Base-by-base conservation (phyloP, 306 rosid genomes). In the Cucurbita pepo region DNA sequence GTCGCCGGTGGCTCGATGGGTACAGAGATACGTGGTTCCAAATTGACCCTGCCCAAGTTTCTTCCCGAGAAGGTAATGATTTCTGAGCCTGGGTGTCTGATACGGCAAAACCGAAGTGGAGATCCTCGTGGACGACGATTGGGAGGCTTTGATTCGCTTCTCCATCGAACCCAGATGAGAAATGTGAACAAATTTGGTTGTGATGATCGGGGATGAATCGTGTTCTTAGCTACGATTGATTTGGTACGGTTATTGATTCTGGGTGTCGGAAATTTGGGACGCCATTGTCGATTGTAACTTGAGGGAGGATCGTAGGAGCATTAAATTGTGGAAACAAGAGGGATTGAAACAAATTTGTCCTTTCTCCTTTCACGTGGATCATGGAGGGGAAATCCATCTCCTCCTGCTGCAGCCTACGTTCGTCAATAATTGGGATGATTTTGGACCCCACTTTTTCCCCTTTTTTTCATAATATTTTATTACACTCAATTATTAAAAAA, bases 21-120 rank as follows among this genome's bases (percentile, higher is more conserved):
- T 89, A 60, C 90, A 81, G 0, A 83, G 88, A 54, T 91, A 91
- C 4, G 93, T 89, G 13, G 96, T 91, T 2, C 96, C 97, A 60
- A 87, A 89, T 79, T 91, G 96, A 5, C 97, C 97, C 38, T 89
- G 96, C 1, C 96, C 97, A 0, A 91, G 91, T 70, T 88, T 91
- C 88, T 85, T 91, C 6, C 97, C 97, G 22, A 91, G 71, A 40
- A 85, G 85, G 75, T 91, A 91, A 69, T 87, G 93, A 38, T 91
- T 96, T 83, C 97, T 84, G 10, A 91, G 75, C 13, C 82, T 76
- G 3, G 86, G 84, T 3, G 97, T 91, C 51, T 89, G 84, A 71
- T 89, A 82, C 0, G 97, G 97, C 73, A 91, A 78, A 40, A 91
- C 96, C 7, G 83, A 38, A 13, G 7, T 6, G 47, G 14, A 15